Evolutionary conservation across 164 flowering plant species (phyloP).

Genomic region (Kingdonia uniflora): DNA sequence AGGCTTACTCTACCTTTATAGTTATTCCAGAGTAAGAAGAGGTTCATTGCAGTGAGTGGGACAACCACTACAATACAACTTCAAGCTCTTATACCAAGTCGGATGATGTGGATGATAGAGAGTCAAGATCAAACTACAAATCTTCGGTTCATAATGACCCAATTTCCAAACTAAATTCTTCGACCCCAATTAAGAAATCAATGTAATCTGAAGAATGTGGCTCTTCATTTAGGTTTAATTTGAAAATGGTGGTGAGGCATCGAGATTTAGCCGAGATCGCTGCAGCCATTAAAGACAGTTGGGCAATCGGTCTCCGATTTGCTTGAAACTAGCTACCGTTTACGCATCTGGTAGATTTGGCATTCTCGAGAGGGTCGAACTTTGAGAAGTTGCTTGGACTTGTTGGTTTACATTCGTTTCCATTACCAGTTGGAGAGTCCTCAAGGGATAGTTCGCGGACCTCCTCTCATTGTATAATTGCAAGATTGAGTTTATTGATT

Average conservation of each 20-base stretch:
- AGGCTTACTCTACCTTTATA: no score
- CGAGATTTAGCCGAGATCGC: slow-evolving; percentile 78
- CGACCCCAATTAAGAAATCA: slow-evolving; percentile 18
- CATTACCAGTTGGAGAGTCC: no score
- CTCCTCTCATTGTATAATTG: no score
- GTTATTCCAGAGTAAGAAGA: slow-evolving; percentile 87
- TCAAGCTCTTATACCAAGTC: slow-evolving; percentile 25
- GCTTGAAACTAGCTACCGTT: slow-evolving; percentile 72
- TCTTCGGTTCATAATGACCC: slow-evolving; percentile 26
- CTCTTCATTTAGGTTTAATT: slow-evolving; percentile 39
- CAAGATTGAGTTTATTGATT: no score
- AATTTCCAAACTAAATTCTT: neutral
- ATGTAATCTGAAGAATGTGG: slow-evolving; percentile 43
- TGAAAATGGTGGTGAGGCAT: slow-evolving; percentile 77
- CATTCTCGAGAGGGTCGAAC: no score
- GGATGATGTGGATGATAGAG: slow-evolving; percentile 30
- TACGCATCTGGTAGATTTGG: no score
- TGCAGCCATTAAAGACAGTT: slow-evolving; percentile 55
- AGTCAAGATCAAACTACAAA: slow-evolving; percentile 53
- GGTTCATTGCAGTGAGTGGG: slow-evolving; percentile 94
- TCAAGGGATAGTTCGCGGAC: no score
- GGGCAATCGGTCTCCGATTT: slow-evolving; percentile 74
- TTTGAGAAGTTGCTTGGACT: no score
- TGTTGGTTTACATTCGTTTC: no score
- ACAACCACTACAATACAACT: slow-evolving; percentile 58